Evolutionary conservation across 768 basidiomycete species (phyloP).

Genomic region (Hericium rajendrae): DNA sequence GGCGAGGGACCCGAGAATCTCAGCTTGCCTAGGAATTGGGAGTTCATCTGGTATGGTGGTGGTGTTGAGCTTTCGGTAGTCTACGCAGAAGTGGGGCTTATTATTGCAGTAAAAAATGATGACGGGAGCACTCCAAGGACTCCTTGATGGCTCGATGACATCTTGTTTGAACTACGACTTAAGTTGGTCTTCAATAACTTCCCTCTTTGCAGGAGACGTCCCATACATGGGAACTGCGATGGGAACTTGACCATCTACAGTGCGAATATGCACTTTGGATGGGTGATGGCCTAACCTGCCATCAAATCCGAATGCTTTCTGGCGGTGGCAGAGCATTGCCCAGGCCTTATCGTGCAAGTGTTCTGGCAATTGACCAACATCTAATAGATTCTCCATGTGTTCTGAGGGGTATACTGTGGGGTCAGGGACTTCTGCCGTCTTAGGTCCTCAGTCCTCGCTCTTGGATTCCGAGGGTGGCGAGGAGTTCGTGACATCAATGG

Average conservation of each 20-base stretch:
- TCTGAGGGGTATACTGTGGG: not conserved
- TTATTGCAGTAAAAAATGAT: too few species aligned
- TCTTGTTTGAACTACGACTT: not conserved
- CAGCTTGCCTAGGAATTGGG: constrained; percentile 19
- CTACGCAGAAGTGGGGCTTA: too few species aligned
- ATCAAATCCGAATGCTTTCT: constrained; percentile 1
- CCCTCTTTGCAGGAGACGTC: not conserved
- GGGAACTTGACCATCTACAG: not conserved
- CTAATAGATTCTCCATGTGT: not conserved
- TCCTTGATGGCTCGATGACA: not conserved
- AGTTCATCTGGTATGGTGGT: constrained; percentile 17
- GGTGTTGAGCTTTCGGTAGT: constrained; percentile 12
- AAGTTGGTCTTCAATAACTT: not conserved
- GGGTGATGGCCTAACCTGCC: not conserved
- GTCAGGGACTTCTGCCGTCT: not conserved
- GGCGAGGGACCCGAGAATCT: constrained; percentile 11
- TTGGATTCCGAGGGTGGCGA: too few species aligned
- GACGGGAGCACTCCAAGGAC: too few species aligned
- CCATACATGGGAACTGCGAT: not conserved
- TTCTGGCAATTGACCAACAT: constrained; percentile 1
- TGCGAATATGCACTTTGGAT: not conserved
- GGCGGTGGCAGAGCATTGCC: not conserved
- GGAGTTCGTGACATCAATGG: too few species aligned
- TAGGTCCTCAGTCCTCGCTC: not conserved
- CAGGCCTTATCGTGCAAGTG: not conserved